phyloP scores from a whole-genome alignment of 345 rosid species.

The Eucalyptus polybractea region DNA sequence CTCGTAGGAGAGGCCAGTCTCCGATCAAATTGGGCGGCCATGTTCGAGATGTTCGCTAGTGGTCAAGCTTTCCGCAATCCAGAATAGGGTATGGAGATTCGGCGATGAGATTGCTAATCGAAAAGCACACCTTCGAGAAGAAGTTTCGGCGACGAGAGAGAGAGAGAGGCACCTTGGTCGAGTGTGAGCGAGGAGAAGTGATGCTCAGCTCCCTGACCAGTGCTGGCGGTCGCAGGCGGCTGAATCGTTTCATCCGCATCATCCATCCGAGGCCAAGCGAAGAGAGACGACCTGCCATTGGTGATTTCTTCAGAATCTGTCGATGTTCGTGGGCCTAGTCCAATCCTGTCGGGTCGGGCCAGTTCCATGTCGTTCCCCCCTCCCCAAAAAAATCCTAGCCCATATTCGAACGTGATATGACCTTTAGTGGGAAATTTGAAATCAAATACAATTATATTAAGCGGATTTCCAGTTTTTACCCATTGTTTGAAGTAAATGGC shows the following conservation, averaged over 20 bases:
- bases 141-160: neutral
- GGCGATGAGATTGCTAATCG: neutral
- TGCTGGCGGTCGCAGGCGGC: neutral
- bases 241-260: neutral
- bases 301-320: neutral
- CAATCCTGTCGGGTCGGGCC: neutral
- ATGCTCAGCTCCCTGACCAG: neutral
- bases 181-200: neutral
- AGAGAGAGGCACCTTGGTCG: neutral
- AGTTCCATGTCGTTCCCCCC: neutral
- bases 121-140: neutral
- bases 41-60: neutral
- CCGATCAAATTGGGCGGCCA: neutral
- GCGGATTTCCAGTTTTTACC: neutral
- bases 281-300: neutral
- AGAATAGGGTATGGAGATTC: neutral
- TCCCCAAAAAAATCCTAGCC: neutral
- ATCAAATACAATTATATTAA: neutral
- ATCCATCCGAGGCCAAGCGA: neutral
- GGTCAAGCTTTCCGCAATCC: neutral
- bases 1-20: neutral
- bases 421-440: neutral
- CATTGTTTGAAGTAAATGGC: neutral
- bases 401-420: neutral
- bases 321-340: neutral